Evolutionary conservation across 345 rosid species (phyloP).

Genomic region (Arabis alpina): DNA sequence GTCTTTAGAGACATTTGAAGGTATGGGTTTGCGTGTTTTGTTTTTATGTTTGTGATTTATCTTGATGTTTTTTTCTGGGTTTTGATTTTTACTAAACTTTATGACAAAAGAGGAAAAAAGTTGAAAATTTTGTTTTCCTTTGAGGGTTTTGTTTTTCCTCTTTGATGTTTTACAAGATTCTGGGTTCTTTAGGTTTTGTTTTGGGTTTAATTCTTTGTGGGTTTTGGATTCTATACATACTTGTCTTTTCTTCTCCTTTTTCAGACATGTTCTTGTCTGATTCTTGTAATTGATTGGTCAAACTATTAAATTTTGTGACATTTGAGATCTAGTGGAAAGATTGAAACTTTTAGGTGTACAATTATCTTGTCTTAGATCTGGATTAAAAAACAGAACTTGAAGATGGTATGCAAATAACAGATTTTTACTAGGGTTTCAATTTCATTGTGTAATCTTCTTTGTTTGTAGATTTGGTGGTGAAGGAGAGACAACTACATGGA

Average conservation of each 20-base stretch:
- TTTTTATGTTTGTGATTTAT: not conserved
- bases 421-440: not conserved
- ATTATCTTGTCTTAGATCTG: conserved; percentile 37
- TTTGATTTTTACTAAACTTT: not conserved
- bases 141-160: conserved; percentile 16
- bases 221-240: conserved; percentile 28
- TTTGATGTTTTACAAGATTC: conserved; percentile 35
- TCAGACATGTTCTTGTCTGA: conserved; percentile 32
- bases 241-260: conserved; percentile 13
- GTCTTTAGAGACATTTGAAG: conserved; percentile 29
- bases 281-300: conserved; percentile 23
- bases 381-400: not conserved
- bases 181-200: not conserved
- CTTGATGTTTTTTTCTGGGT: conserved; percentile 29
- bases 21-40: conserved; percentile 19
- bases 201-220: no score
- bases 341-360: not conserved
- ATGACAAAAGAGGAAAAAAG: not conserved
- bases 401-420: not conserved
- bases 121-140: conserved; percentile 8
- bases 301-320: not conserved
- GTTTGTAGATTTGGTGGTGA: conserved; percentile 20
- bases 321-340: conserved; percentile 23
- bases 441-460: conserved; percentile 16
- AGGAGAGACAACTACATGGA: conserved; percentile 48